These are phyloP conservation scores for Trichoderma harzianum DNA, from an alignment of 2,329 filamentous ascomycete species.

Conservation along the genomic window DNA sequence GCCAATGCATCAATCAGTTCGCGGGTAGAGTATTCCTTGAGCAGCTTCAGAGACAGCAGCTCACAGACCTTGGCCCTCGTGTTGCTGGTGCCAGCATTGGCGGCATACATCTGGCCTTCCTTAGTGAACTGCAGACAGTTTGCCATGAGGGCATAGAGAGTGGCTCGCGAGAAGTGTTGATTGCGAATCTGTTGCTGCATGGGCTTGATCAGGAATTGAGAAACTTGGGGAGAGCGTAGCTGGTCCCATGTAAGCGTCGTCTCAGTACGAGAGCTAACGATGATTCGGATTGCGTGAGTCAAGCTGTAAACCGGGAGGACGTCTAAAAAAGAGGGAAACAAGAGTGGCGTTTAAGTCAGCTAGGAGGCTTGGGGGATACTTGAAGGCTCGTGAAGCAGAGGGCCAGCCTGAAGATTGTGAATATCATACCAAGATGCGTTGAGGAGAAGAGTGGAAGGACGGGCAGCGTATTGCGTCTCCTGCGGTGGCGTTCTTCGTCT, in stretches of 20 bases:
- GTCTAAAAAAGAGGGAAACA: slow-evolving; percentile 50
- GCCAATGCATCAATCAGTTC: slow-evolving; percentile 92
- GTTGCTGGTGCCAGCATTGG: slow-evolving; percentile 76
- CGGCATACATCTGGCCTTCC: slow-evolving; percentile 76
- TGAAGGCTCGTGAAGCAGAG: neutral
- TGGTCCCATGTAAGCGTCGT: slow-evolving; percentile 94
- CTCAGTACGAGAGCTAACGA: slow-evolving; percentile 82
- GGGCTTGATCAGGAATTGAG: slow-evolving; percentile 91
- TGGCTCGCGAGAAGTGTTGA: slow-evolving; percentile 80
- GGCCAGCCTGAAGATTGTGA: neutral
- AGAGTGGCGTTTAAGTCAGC: neutral
- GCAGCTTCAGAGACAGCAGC: slow-evolving; percentile 79
- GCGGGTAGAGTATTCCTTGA: slow-evolving; percentile 84
- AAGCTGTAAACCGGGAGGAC: slow-evolving; percentile 84
- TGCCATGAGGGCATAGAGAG: slow-evolving; percentile 84
- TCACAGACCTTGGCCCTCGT: slow-evolving; percentile 89
- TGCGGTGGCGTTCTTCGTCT: slow-evolving; percentile 30
- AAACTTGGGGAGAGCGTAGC: slow-evolving; percentile 89
- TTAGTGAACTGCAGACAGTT: slow-evolving; percentile 93
- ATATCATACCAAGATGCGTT: slow-evolving; percentile 63
- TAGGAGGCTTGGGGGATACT: neutral
- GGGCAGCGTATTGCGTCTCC: slow-evolving; percentile 31
- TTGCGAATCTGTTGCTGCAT: slow-evolving; percentile 85
- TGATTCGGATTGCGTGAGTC: slow-evolving; percentile 82
- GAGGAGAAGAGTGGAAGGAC: slow-evolving; percentile 77